Evolutionary conservation across 495 filamentous ascomycete species (phyloP), one percentile per base, ranked within the genome.

Genomic region (Hyaloscypha bicolor): DNA sequence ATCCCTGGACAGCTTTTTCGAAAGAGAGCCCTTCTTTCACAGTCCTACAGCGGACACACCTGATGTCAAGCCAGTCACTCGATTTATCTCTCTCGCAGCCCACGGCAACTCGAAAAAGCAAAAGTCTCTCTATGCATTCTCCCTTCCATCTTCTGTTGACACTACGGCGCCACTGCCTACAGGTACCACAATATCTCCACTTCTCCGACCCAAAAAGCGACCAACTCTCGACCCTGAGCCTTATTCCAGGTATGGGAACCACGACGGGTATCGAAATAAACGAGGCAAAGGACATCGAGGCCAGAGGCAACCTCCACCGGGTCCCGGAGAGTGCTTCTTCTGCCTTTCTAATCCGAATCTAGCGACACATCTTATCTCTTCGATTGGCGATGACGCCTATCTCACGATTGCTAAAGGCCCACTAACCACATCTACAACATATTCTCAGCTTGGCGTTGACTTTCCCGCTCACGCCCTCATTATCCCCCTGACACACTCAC

Each of bases 1-100:
- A 14, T 90, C 92, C 0, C 81, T 85, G 9, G 74, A 80, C 9
- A 82, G 87, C 71, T 94, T 90, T 79, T 97, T 87, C 71, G 94
- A 97, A 79, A 87, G 95, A 22, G 95, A 97, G 75, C 94, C 95
- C 0, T 98, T 97, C 83, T 91, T 93, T 76, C 90, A 96, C 72
- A 75, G 81, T 64, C 82, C 87, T 6, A 78, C 80, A 9, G 81
- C 84, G 58, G 81, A 85, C 29, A 78, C 77, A 9, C 83, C 83
- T 9, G 80, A 85, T 29, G 75, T 76, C 1, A 85, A 81, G 63
- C 80, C 80, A 3, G 77, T 96, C 4, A 97, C 94, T 4, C 88
- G 94, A 25, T 98, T 99, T 76, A 87, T 97, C 73, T 94, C 92
- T 58, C 78, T 98, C 5, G 94, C 91, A 2, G 81, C 90, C 6